Conservation (phyloP, 441 rosid species). For the Populus trichocarpa region DNA sequence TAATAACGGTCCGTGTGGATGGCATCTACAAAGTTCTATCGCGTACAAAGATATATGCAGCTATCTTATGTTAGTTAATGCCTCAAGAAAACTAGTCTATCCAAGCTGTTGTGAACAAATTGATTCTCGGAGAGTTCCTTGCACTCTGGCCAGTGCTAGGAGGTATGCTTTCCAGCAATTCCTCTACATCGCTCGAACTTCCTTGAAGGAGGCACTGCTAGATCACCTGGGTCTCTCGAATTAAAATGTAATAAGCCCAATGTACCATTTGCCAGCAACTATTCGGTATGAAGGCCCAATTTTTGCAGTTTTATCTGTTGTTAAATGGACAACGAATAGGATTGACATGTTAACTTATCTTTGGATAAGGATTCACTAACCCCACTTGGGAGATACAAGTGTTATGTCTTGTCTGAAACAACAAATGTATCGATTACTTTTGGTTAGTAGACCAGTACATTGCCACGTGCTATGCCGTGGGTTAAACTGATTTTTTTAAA, state of each 20-base stretch:
- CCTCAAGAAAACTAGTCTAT: background rate
- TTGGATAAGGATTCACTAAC: too few relatives aligned
- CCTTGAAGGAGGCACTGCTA: background rate
- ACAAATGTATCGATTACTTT: too few relatives aligned
- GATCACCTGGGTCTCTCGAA: background rate
- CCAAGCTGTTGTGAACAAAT: slow-evolving; percentile 1
- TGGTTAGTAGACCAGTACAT: too few relatives aligned
- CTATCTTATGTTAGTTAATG: background rate
- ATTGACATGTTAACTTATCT: background rate
- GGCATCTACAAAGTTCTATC: background rate
- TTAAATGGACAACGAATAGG: background rate
- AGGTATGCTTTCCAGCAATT: background rate
- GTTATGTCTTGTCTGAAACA: too few relatives aligned
- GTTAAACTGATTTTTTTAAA: too few relatives aligned
- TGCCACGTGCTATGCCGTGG: too few relatives aligned
- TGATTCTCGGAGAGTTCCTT: background rate
- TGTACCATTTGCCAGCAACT: background rate
- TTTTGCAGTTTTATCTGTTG: background rate
- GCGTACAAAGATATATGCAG: background rate
- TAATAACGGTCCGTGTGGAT: background rate
- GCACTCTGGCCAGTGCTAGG: background rate
- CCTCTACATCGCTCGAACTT: background rate
- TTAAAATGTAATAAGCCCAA: background rate
- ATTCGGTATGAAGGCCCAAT: background rate
- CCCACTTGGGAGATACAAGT: too few relatives aligned